Evolutionary conservation across 805 yeast species (phyloP), one percentile per base, ranked within the genome.

Genomic region (Saturnispora dispora): DNA sequence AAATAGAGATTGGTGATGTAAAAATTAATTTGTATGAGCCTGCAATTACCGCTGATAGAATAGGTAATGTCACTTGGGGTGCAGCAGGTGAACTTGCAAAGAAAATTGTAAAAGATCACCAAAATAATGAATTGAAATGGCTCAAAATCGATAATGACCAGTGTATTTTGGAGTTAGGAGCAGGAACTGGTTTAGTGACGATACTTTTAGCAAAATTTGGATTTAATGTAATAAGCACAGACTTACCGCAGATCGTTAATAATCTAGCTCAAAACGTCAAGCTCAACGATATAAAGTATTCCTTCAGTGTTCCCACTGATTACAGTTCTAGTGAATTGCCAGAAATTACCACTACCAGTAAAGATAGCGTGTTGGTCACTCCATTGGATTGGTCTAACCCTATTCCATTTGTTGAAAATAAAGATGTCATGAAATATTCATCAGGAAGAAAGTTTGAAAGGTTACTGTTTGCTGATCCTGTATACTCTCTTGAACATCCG

Each of bases 21-120:
- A 55, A 55, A 23, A 44, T 49, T 13, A 44, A 22, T 2, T 65
- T 91, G 28, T 73, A 74, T 52, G 99, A 91, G 61, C 98, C 98
- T 0, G 81, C 95, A 0, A 69, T 91, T 54, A 87, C 96, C 0
- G 78, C 81, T 37, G 99, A 93, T 65, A 85, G 84, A 55, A 69
- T 93, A 22, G 99, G 99, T 0, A 73, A 88, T 63, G 88, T 91
- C 55, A 91, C 99, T 0, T 91, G 99, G 99, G 99, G 98, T 0
- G 85, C 97, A 0, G 81, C 97, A 0, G 68, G 85, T 25, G 74
- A 88, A 5, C 68, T 93, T 23, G 76, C 93, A 3, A 69, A 75
- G 33, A 66, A 85, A 25, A 63, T 88, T 3, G 63, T 74, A 5
- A 57, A 63, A 9, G 41, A 55, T n/a, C 46, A 54, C 1, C 25